These are phyloP conservation scores for Talaromyces sp. DNA, from an alignment of 2,329 filamentous ascomycete species.

Conservation along the genomic window DNA sequence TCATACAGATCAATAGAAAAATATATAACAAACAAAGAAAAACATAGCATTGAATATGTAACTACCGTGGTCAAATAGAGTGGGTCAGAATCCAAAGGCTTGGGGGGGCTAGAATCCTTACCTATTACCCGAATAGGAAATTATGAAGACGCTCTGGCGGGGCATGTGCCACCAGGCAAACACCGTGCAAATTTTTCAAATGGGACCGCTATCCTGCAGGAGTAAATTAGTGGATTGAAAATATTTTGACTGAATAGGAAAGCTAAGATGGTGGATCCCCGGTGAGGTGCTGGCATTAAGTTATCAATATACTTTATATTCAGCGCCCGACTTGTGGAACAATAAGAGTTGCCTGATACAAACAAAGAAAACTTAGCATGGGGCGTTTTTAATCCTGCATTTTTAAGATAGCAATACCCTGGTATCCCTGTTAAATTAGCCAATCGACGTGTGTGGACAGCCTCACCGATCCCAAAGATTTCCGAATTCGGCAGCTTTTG, in stretches of 20 bases:
- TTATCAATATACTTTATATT: background rate
- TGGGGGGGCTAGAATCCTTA: background rate
- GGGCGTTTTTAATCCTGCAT: background rate
- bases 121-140: background rate
- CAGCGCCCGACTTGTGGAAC: background rate
- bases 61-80: too few relatives aligned
- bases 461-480: background rate
- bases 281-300: background rate
- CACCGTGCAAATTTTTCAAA: background rate
- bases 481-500: background rate
- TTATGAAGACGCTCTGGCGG: background rate
- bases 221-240: background rate
- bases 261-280: background rate
- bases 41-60: background rate
- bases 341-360: background rate
- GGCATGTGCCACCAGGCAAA: background rate
- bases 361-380: background rate
- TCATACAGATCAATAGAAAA: background rate
- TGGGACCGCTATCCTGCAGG: background rate
- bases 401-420: background rate
- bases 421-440: background rate
- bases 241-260: background rate
- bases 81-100: background rate
- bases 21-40: background rate
- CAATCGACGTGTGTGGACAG: background rate